These are phyloP conservation scores for Quercus alba DNA, from an alignment of 306 rosid species.

Conservation along the genomic window DNA sequence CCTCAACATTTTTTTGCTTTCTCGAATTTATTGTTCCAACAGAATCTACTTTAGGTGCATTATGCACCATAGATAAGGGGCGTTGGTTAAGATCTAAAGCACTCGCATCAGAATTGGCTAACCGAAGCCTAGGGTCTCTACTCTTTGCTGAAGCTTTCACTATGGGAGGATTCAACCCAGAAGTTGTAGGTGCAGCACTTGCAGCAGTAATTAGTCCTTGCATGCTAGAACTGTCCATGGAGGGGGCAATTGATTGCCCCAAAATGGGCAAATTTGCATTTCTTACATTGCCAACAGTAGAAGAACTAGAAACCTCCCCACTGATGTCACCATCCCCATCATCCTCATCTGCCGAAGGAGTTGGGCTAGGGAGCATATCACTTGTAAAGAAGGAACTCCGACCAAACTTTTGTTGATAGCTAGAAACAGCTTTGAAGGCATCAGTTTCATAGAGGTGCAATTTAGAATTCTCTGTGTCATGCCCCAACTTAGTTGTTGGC, in stretches of 20 bases:
- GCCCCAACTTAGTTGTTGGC: slow-evolving; percentile 36
- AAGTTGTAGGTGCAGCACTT: slow-evolving; percentile 35
- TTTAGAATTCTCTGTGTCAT: slow-evolving; percentile 40
- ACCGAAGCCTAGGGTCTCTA: slow-evolving; percentile 95
- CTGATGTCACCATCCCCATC: slow-evolving; percentile 46
- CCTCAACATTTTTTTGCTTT: slow-evolving; percentile 67
- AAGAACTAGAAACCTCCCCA: slow-evolving; percentile 78
- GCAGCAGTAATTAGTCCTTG: slow-evolving; percentile 37
- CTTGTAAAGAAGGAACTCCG: slow-evolving; percentile 57
- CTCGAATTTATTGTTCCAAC: slow-evolving; percentile 48
- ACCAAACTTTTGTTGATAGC: slow-evolving; percentile 92
- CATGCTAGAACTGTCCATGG: slow-evolving; percentile 31
- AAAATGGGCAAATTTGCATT: slow-evolving; percentile 26
- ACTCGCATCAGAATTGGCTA: slow-evolving; percentile 56
- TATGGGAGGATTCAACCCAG: slow-evolving; percentile 37
- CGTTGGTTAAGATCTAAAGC: slow-evolving; percentile 51
- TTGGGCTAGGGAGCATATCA: slow-evolving; percentile 96
- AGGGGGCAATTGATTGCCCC: slow-evolving; percentile 41
- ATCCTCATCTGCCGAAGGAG: slow-evolving; percentile 80
- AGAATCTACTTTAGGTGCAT: slow-evolving; percentile 50
- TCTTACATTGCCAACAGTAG: slow-evolving; percentile 26
- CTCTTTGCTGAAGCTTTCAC: slow-evolving; percentile 58
- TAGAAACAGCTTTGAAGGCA: slow-evolving; percentile 82
- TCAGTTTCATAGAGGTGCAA: slow-evolving; percentile 74
- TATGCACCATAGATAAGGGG: slow-evolving; percentile 27